Evolutionary conservation across 805 yeast species (phyloP).

Genomic region (Zygoascus flipseniorum): DNA sequence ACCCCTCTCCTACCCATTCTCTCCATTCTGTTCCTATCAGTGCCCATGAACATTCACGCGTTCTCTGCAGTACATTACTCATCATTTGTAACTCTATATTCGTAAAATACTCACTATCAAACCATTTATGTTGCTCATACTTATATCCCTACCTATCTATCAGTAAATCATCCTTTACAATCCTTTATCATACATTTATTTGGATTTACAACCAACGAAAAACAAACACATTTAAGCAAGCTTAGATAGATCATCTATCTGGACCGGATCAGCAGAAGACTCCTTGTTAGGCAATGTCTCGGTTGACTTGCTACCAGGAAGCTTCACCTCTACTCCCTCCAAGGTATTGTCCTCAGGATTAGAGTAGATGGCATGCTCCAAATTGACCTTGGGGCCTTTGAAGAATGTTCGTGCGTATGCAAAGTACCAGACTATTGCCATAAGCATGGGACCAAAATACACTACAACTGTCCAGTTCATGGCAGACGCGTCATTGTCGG

Average conservation of each 20-base stretch:
- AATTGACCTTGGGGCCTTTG: slow-evolving; percentile 50
- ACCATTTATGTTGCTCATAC: no score
- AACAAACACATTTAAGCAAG: background rate
- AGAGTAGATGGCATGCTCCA: slow-evolving; percentile 29
- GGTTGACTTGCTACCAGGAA: slow-evolving; percentile 2
- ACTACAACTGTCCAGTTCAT: slow-evolving; percentile 65
- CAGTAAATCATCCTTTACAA: no score
- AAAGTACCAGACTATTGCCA: slow-evolving; percentile 42
- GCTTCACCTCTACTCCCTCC: slow-evolving; percentile 6
- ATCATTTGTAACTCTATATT: no score
- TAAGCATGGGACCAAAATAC: slow-evolving; percentile 49
- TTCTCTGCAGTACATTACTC: no score
- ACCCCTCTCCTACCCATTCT: no score
- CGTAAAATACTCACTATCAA: no score
- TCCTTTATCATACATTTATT: no score
- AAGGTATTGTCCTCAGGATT: background rate
- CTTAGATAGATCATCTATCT: background rate
- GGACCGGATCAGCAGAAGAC: background rate
- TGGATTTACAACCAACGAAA: no score
- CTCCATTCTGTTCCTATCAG: no score
- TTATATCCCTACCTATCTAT: no score
- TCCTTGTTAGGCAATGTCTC: slow-evolving; percentile 1
- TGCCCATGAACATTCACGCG: no score
- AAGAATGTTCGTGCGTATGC: slow-evolving; percentile 52
- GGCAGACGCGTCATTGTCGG: slow-evolving; percentile 27